Percentiles rank a stretch among this genome's conserved stretches.
Evolutionary conservation across 2,329 filamentous ascomycete species (phyloP).

Genomic region (Penicillium vulpinum): DNA sequence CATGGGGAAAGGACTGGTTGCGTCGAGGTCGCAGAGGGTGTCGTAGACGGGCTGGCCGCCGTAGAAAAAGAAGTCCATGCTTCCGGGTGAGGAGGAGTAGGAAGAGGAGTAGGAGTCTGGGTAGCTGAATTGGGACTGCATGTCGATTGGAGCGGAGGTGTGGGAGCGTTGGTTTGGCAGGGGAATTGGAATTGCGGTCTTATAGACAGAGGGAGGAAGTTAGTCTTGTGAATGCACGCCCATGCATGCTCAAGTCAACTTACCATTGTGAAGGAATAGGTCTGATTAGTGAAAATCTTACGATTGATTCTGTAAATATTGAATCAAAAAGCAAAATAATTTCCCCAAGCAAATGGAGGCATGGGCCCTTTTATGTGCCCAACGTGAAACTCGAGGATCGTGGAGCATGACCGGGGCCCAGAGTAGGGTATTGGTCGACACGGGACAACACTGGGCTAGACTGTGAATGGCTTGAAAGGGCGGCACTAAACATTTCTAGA

Average conservation of each 20-base stretch:
- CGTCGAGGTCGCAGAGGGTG: slow-evolving; percentile 18
- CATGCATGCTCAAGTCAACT: slow-evolving; percentile 1
- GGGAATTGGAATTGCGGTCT: slow-evolving; percentile 18
- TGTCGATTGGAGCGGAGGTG: slow-evolving; percentile 12
- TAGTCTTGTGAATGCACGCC: slow-evolving; percentile 12
- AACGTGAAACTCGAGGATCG: neutral
- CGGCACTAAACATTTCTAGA: slow-evolving; percentile 7
- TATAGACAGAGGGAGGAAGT: slow-evolving; percentile 9
- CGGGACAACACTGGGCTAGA: neutral
- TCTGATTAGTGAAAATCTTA: slow-evolving; percentile 2
- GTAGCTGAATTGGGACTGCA: slow-evolving; percentile 25
- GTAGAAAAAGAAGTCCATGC: slow-evolving; percentile 29
- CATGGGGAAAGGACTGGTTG: slow-evolving; percentile 15
- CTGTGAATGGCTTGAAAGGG: neutral
- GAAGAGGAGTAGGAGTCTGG: slow-evolving; percentile 23
- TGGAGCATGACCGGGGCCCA: neutral
- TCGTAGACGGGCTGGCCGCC: slow-evolving; percentile 23
- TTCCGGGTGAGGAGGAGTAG: slow-evolving; percentile 24
- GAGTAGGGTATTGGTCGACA: slow-evolving; percentile 1
- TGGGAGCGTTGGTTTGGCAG: neutral
- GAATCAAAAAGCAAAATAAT: slow-evolving; percentile 1
- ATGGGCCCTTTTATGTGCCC: slow-evolving; percentile 8
- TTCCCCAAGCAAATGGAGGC: neutral
- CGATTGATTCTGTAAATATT: neutral
- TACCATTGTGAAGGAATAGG: slow-evolving; percentile 21